A percentile compares a stretch with the other conserved stretches of the same genome.
Conservation (phyloP, 306 rosid species). For the Dryas octopetala region DNA sequence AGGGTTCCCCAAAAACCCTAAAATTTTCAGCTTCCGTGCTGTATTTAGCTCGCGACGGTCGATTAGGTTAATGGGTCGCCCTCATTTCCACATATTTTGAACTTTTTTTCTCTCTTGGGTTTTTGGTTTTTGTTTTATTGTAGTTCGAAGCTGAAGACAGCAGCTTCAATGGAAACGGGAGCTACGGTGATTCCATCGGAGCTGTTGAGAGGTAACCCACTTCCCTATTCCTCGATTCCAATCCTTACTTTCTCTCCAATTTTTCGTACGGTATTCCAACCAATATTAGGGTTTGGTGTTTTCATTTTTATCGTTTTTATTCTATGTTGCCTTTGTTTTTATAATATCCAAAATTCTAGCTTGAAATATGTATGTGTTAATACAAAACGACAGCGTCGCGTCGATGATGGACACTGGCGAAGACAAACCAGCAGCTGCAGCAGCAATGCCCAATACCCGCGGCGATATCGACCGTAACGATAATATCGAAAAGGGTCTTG, state of each 20-base stretch:
- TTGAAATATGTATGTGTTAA: not conserved
- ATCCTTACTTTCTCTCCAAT: constrained; percentile 1
- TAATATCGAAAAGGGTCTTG: not conserved
- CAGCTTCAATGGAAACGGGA: constrained; percentile 39
- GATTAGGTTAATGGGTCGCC: constrained; percentile 46
- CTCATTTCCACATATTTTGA: constrained; percentile 30
- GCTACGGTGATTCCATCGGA: constrained; percentile 48
- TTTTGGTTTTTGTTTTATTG: not conserved
- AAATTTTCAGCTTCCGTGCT: constrained; percentile 19
- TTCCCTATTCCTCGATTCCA: constrained; percentile 11
- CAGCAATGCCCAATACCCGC: no score
- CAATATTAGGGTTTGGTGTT: constrained; percentile 51
- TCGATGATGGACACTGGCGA: constrained; percentile 45
- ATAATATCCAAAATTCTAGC: not conserved
- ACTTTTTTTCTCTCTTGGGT: not conserved
- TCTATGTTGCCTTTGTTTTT: not conserved
- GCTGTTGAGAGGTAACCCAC: constrained; percentile 58
- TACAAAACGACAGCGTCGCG: constrained; percentile 39
- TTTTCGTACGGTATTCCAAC: not conserved
- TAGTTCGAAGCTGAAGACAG: constrained; percentile 46
- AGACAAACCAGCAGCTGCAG: not conserved
- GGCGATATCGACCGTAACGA: not conserved
- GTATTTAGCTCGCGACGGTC: constrained; percentile 17
- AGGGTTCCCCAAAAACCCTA: constrained; percentile 52
- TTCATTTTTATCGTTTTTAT: not conserved